phyloP scores from a whole-genome alignment of 1,139 yeast genomes.

The Yamadazyma pseudoaaseri region DNA sequence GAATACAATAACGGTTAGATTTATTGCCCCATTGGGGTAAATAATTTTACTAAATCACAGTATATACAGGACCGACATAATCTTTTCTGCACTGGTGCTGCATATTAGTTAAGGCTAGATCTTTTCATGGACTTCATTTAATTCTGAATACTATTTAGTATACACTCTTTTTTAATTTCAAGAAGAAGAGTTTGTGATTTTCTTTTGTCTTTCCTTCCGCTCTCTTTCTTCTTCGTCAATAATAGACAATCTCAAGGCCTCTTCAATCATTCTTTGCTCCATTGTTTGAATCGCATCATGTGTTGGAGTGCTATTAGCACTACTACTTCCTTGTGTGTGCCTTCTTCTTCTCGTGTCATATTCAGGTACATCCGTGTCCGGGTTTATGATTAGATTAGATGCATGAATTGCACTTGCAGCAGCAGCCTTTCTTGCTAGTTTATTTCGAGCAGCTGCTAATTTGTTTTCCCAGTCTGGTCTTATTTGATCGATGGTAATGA shows the following conservation, averaged over 20 bases:
- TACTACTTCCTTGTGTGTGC: slow-evolving; percentile 11
- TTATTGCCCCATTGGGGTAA: not conserved
- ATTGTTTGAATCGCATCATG: slow-evolving; percentile 23
- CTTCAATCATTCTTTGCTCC: slow-evolving; percentile 81
- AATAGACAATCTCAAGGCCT: slow-evolving; percentile 73
- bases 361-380: slow-evolving; percentile 21
- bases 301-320: slow-evolving; percentile 1
- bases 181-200: too few species aligned
- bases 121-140: too few species aligned
- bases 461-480: slow-evolving; percentile 92
- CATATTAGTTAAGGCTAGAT: too few species aligned
- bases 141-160: too few species aligned
- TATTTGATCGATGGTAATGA: slow-evolving; percentile 74
- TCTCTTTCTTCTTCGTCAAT: slow-evolving; percentile 65
- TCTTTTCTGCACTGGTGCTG: too few species aligned
- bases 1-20: not conserved
- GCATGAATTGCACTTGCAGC: slow-evolving; percentile 95
- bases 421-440: slow-evolving; percentile 82
- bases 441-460: slow-evolving; percentile 67
- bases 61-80: too few species aligned
- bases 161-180: too few species aligned
- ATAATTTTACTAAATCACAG: not conserved
- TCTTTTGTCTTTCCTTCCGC: slow-evolving; percentile 22
- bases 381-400: slow-evolving; percentile 54
- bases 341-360: slow-evolving; percentile 19